Conservation (phyloP, 1,284 basidiomycete genomes). For the Ustilago hordei region DNA sequence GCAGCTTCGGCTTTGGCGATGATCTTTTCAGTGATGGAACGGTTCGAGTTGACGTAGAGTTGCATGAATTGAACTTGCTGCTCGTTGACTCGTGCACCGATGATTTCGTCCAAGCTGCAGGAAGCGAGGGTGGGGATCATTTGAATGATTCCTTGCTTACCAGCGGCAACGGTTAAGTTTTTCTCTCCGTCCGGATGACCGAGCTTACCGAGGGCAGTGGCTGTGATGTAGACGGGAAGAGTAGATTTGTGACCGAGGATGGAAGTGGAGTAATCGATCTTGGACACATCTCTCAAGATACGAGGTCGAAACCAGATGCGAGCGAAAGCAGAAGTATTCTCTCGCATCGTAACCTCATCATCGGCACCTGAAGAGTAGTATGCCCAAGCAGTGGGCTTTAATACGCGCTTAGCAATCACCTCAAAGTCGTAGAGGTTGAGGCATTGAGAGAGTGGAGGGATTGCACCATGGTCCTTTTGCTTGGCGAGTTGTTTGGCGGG, state of each 20-base stretch:
- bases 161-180: slow-evolving; percentile 83
- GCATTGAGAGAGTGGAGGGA: slow-evolving; percentile 80
- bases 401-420: slow-evolving; percentile 65
- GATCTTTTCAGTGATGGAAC: slow-evolving; percentile 78
- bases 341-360: slow-evolving; percentile 76
- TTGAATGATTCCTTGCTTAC: slow-evolving; percentile 80
- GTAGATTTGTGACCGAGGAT: slow-evolving; percentile 52
- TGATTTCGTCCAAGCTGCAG: slow-evolving; percentile 76
- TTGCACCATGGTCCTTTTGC: slow-evolving; percentile 30
- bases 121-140: slow-evolving; percentile 70
- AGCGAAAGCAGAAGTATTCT: slow-evolving; percentile 89
- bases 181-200: slow-evolving; percentile 93
- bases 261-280: slow-evolving; percentile 76
- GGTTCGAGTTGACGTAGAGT: slow-evolving; percentile 85
- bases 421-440: slow-evolving; percentile 93
- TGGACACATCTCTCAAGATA: slow-evolving; percentile 83
- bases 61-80: slow-evolving; percentile 73
- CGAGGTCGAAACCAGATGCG: slow-evolving; percentile 94
- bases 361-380: slow-evolving; percentile 71
- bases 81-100: slow-evolving; percentile 74
- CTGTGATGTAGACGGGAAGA: slow-evolving; percentile 77
- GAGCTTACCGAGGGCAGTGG: slow-evolving; percentile 85
- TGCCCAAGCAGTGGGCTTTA: slow-evolving; percentile 67
- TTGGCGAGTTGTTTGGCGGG: slow-evolving; percentile 22
- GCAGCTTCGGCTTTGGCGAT: slow-evolving; percentile 79